Base-by-base conservation (phyloP, 23 red algal species). In the Pyropia haitanensis region DNA sequence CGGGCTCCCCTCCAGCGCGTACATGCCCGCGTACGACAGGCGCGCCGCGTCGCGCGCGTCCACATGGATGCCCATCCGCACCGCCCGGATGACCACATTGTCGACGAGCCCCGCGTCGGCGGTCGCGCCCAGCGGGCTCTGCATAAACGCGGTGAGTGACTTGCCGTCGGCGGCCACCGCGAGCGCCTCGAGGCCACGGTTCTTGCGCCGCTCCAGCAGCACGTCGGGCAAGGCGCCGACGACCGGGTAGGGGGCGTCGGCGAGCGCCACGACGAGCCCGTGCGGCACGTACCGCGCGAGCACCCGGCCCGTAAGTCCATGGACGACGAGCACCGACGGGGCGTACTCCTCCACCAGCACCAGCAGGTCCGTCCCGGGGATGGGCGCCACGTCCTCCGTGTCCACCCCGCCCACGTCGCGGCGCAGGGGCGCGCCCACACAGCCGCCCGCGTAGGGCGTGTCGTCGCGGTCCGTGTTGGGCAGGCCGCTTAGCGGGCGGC, bases 321-420 rank as follows among this genome's bases (percentile, higher is more conserved):
- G 63, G 53, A 71, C 73, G 27, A 88, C 20, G 24, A 88, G 33
- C 49, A 88, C 59, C n/a, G 72, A 78, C 16, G 82, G 82, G 6
- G 82, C 61, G 59, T 88, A 88, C 63, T 88, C 82, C 14, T 88
- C 82, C 23, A 79, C 82, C 46, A 88, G 57, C 18, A 65, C 82
- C 19, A 78, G 62, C 19, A 65, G 68, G 29, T 64, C 24, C 1
- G 33, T 60, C 5, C 51, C 75, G 26, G 80, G 80, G 18, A 88
- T 71, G 19, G 62, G 29, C 0, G 65, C 73, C 20, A 88, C 21
- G 17, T 78, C 82, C 82, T 88, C 82, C 17, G 82, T 68, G 28
- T 88, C 82, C 21, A 88, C 12, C 19, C 82, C 82, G 14, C 55
- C 59, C 6, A 61, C 22, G 24, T 88, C 82, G 53, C 60, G 61